Conservation (phyloP, 164 flowering plant species). For the Kingdonia uniflora region DNA sequence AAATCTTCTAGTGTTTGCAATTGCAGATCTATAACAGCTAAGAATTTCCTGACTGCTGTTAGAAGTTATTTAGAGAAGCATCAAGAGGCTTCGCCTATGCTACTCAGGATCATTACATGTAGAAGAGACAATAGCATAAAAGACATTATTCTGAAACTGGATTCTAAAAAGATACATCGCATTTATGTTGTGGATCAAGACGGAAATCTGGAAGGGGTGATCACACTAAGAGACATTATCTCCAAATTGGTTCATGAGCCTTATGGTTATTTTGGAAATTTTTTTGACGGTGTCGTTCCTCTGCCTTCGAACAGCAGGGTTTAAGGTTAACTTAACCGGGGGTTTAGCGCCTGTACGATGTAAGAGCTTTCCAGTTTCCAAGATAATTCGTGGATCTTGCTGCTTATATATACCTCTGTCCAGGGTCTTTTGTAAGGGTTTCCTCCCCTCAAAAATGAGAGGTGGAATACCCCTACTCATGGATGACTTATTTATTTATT, state of each 20-base stretch:
- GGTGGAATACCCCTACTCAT: too few relatives aligned
- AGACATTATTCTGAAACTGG: constrained; percentile 64
- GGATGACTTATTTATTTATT: too few relatives aligned
- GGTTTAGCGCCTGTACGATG: too few relatives aligned
- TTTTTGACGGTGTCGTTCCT: constrained; percentile 90
- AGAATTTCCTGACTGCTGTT: constrained; percentile 66
- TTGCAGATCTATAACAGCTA: constrained; percentile 71
- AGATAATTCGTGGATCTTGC: too few relatives aligned
- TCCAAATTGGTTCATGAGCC: constrained; percentile 96
- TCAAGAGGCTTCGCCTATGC: constrained; percentile 36
- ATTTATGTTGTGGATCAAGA: constrained; percentile 62
- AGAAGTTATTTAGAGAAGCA: constrained; percentile 42
- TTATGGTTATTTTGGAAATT: constrained; percentile 84
- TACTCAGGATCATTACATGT: constrained; percentile 62
- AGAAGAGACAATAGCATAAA: constrained; percentile 41
- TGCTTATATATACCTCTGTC: too few relatives aligned
- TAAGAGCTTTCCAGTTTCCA: too few relatives aligned
- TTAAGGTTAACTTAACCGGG: constrained; percentile 6
- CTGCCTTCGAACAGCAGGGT: constrained; percentile 70
- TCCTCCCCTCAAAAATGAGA: too few relatives aligned
- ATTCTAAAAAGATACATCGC: constrained; percentile 66
- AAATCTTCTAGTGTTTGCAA: too few relatives aligned
- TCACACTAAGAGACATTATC: constrained; percentile 90
- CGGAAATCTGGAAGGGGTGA: constrained; percentile 76
- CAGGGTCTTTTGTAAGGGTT: too few relatives aligned